phyloP scores from a whole-genome alignment of 306 rosid species.

The Prunus davidiana region DNA sequence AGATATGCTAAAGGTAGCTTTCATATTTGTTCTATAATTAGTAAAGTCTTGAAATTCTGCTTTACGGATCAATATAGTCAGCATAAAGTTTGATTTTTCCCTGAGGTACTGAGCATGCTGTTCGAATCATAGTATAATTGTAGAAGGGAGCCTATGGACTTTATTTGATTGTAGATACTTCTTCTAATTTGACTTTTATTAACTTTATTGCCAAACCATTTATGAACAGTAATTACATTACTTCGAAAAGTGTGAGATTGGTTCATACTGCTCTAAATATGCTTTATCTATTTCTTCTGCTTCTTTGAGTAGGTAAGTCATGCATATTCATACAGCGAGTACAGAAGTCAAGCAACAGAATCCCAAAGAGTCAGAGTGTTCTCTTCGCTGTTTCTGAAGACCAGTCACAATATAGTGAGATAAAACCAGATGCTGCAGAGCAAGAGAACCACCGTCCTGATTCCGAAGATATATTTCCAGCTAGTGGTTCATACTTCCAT shows the following conservation, averaged over 20 bases:
- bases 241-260: not conserved
- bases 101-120: not conserved
- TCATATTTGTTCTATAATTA: slow-evolving; percentile 26
- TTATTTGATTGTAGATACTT: slow-evolving; percentile 1
- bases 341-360: slow-evolving; percentile 38
- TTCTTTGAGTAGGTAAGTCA: slow-evolving; percentile 44
- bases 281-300: slow-evolving; percentile 19
- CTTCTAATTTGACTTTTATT: not conserved
- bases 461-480: slow-evolving; percentile 40
- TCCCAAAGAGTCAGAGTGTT: slow-evolving; percentile 38
- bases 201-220: not conserved
- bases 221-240: not conserved
- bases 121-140: not conserved
- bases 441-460: slow-evolving; percentile 34
- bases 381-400: slow-evolving; percentile 69
- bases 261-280: slow-evolving; percentile 5
- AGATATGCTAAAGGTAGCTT: slow-evolving; percentile 57
- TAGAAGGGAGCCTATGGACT: not conserved
- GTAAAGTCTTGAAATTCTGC: slow-evolving; percentile 14
- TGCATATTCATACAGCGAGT: slow-evolving; percentile 40
- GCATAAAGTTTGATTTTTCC: slow-evolving; percentile 3
- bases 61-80: slow-evolving; percentile 6
- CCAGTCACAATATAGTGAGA: slow-evolving; percentile 47
- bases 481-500: slow-evolving; percentile 35
- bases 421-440: slow-evolving; percentile 35